Percentiles rank a stretch among this genome's conserved stretches.
These are phyloP conservation scores for Huntiella abstrusa DNA, from an alignment of 2,329 filamentous ascomycete species.

Conservation along the genomic window DNA sequence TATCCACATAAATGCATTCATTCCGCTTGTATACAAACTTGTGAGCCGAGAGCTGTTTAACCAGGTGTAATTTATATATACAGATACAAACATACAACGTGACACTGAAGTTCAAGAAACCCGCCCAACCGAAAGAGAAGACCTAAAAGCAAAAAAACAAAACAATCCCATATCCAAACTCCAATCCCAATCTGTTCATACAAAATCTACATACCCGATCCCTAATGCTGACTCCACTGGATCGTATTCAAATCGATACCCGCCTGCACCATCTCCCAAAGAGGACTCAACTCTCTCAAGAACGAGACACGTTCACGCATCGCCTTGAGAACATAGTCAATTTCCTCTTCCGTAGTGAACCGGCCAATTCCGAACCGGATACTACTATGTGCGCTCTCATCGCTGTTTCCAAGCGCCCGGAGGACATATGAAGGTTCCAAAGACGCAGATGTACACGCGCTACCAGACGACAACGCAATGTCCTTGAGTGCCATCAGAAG, in stretches of 20 bases:
- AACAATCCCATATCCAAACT: not conserved
- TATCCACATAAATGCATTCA: too few relatives aligned
- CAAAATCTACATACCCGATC: slow-evolving; percentile 4
- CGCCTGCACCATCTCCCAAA: slow-evolving; percentile 97
- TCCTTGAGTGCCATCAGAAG: slow-evolving; percentile 97
- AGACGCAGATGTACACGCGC: slow-evolving; percentile 91
- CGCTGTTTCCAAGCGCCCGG: slow-evolving; percentile 81
- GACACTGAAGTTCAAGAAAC: too few relatives aligned
- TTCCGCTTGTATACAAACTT: too few relatives aligned
- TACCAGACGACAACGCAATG: slow-evolving; percentile 89
- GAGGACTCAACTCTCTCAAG: slow-evolving; percentile 78
- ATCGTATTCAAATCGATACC: slow-evolving; percentile 90
- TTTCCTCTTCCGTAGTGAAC: slow-evolving; percentile 87
- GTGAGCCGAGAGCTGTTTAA: too few relatives aligned
- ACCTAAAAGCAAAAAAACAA: not conserved
- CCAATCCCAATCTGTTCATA: slow-evolving; percentile 4
- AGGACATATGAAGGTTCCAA: slow-evolving; percentile 93
- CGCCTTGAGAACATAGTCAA: slow-evolving; percentile 92
- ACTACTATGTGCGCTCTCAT: slow-evolving; percentile 93
- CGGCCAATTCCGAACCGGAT: slow-evolving; percentile 95
- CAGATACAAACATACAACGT: too few relatives aligned
- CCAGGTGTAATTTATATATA: too few relatives aligned
- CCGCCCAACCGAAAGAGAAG: not conserved
- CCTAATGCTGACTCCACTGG: slow-evolving; percentile 88
- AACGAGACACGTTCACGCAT: slow-evolving; percentile 82